Evolutionary conservation across 441 rosid species (phyloP).

Genomic region (Gossypium gossypioides): DNA sequence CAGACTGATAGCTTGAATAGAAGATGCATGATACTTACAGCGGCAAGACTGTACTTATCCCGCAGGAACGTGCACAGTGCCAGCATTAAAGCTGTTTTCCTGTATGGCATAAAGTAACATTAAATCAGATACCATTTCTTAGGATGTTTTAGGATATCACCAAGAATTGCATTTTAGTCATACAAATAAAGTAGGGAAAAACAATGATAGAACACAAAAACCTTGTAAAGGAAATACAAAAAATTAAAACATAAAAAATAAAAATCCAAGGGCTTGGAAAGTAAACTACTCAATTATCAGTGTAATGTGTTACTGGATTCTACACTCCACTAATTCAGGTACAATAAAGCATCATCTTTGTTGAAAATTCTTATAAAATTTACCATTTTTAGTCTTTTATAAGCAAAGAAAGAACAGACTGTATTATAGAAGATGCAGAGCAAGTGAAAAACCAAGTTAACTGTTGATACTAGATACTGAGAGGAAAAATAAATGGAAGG

Average conservation of each 20-base stretch:
- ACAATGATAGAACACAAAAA: not conserved
- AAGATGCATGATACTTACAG: slow-evolving; percentile 42
- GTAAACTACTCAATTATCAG: not conserved
- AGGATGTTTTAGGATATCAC: not conserved
- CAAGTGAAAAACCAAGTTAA: not conserved
- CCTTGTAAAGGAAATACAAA: not conserved
- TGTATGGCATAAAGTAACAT: slow-evolving; percentile 21
- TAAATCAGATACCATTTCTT: slow-evolving; percentile 14
- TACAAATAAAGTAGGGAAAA: not conserved
- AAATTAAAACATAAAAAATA: no score
- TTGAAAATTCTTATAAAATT: not conserved
- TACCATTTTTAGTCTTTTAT: not conserved
- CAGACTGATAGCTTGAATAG: not conserved
- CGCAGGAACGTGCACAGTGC: slow-evolving; percentile 65
- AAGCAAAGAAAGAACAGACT: not conserved
- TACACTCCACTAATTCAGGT: not conserved
- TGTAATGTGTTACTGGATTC: not conserved
- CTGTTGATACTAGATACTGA: not conserved
- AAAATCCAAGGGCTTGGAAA: not conserved
- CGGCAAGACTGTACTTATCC: slow-evolving; percentile 92
- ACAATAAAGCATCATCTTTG: not conserved
- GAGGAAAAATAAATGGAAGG: not conserved
- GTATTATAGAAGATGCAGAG: not conserved
- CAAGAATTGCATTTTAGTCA: not conserved
- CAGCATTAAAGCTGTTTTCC: slow-evolving; percentile 92